Evolutionary conservation across 2,329 filamentous ascomycete species (phyloP).

Genomic region (Epichloe gansuensis): DNA sequence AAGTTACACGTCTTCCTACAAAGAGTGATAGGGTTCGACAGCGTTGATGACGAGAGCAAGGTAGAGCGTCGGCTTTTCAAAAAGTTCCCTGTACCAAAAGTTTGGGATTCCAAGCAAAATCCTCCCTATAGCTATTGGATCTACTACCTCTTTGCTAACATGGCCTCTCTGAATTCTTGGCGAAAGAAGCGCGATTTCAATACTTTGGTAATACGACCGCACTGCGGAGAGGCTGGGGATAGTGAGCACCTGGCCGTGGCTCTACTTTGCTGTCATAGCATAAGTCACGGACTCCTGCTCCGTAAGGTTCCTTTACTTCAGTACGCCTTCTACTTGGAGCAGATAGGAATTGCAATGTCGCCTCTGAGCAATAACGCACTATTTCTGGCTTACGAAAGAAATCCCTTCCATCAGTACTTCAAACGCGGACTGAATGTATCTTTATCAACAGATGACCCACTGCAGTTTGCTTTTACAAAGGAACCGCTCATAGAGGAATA

Average conservation of each 20-base stretch:
- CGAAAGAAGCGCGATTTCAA: constrained; percentile 87
- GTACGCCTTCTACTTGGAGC: constrained; percentile 95
- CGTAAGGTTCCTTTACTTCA: constrained; percentile 90
- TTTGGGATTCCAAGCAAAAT: constrained; percentile 87
- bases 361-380: constrained; percentile 94
- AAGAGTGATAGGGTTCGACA: constrained; percentile 91
- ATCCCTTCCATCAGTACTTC: constrained; percentile 94
- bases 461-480: constrained; percentile 97
- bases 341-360: constrained; percentile 99
- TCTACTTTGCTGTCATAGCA: constrained; percentile 86
- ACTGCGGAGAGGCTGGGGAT: constrained; percentile 94
- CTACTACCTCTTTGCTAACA: constrained; percentile 92
- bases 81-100: constrained; percentile 83
- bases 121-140: constrained; percentile 99
- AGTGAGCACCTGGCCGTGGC: constrained; percentile 91
- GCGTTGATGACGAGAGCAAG: constrained; percentile 97
- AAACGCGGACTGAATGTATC: constrained; percentile 90
- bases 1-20: constrained; percentile 93
- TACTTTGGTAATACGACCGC: constrained; percentile 82
- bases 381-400: constrained; percentile 92
- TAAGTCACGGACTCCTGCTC: constrained; percentile 84
- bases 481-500: constrained; percentile 98
- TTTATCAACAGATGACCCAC: constrained; percentile 86
- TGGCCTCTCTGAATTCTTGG: constrained; percentile 83
- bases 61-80: constrained; percentile 84